Evolutionary conservation across 2,329 filamentous ascomycete genomes (phyloP), one percentile per base, ranked within the genome.

Genomic region (Diaporthe vaccinii): DNA sequence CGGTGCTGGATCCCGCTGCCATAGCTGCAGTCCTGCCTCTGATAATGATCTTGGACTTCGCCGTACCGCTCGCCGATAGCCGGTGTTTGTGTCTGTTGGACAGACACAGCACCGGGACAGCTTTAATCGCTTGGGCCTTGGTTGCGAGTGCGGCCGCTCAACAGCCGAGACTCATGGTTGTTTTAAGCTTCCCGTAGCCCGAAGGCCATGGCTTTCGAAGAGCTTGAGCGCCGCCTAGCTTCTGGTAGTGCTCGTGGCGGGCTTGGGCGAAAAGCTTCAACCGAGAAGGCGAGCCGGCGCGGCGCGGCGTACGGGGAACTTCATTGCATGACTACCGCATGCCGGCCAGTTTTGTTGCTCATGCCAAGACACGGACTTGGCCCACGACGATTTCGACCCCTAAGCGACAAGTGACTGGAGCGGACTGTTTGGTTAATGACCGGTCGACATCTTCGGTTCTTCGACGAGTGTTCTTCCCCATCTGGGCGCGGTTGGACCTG

Each of bases 1-100:
- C n/a, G 41, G 55, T 46, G 71, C 55, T 75, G 74, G 62, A 46
- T 62, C 53, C 74, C 70, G 31, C 58, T 68, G 67, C 59, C 72
- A 68, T n/a, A 46, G 31, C 44, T 74, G 72, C 67, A 65, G 34
- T 58, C 36, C 59, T 61, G 34, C 58, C 59, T 34, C 57, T 73
- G 69, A 46, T 53, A 44, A 31, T 31, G 44, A 15, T 20, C n/a
- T 39, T 41, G 5, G 31, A 67, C 36, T 44, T 5, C n/a, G 44
- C 58, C 15, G 28, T 34, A 41, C 36, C 39, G 28, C 22, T 51
- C 57, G 44, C 67, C 36, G 46, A 17, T 31, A 39, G 44, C 34
- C 28, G 39, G 17, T 39, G 34, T 2, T 39, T 51, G 31, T n/a
- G 34, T 55, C 20, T 36, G 46, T 28, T 36, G 65, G 53, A 10